Evolutionary conservation across 441 rosid species (phyloP).

Genomic region (Sinapis alba): DNA sequence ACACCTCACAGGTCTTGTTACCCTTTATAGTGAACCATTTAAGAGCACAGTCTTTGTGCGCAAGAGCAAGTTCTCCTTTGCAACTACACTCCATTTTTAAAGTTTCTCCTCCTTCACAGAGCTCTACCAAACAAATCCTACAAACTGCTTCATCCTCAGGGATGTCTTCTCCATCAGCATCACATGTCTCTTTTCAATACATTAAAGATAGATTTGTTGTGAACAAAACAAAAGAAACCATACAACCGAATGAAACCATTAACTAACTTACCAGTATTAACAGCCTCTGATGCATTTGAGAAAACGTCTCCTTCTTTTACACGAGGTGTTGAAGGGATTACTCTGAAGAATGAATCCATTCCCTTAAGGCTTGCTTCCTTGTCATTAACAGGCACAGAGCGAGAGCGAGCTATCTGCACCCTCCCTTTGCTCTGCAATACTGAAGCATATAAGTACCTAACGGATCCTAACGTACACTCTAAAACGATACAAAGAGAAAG

Average conservation of each 20-base stretch:
- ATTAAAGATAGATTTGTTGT: slow-evolving; percentile 21
- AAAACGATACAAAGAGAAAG: neutral
- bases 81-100: slow-evolving; percentile 98
- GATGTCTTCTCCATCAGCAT: slow-evolving; percentile 82
- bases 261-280: slow-evolving; percentile 53
- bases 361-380: slow-evolving; percentile 72
- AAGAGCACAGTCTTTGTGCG: slow-evolving; percentile 93
- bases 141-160: slow-evolving; percentile 98
- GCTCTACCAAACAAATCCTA: slow-evolving; percentile 87
- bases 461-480: neutral
- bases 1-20: slow-evolving; percentile 93
- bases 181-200: slow-evolving; percentile 56
- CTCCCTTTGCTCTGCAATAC: slow-evolving; percentile 63
- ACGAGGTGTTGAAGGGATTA: slow-evolving; percentile 81
- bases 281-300: slow-evolving; percentile 45
- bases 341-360: slow-evolving; percentile 80
- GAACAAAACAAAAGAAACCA: neutral
- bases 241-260: slow-evolving; percentile 1
- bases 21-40: slow-evolving; percentile 99
- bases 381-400: slow-evolving; percentile 69
- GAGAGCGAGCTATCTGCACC: slow-evolving; percentile 66
- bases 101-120: slow-evolving; percentile 95
- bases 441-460: slow-evolving; percentile 31
- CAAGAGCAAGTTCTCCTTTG: slow-evolving; percentile 97
- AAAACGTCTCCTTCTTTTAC: slow-evolving; percentile 61